phyloP scores from a whole-genome alignment of 1,284 basidiomycete genomes.

The Puccinia novopanici region DNA sequence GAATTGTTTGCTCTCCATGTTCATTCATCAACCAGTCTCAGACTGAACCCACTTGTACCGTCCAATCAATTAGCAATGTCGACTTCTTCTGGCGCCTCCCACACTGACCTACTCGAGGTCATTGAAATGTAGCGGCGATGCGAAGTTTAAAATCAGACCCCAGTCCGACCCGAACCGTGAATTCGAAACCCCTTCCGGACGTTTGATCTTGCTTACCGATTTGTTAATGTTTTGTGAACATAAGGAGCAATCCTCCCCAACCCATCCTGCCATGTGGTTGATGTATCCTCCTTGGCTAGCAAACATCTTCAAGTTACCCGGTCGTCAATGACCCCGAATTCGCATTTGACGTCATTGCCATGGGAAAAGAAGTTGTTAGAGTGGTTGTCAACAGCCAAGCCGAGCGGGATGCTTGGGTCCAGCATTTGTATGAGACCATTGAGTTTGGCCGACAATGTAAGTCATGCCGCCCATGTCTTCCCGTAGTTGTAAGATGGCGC shows the following conservation, averaged over 20 bases:
- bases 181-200: slow-evolving; percentile 57
- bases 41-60: neutral
- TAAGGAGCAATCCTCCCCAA: slow-evolving; percentile 14
- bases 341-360: slow-evolving; percentile 74
- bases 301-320: slow-evolving; percentile 70
- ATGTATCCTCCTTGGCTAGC: slow-evolving; percentile 93
- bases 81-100: slow-evolving; percentile 44
- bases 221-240: slow-evolving; percentile 59
- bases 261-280: slow-evolving; percentile 77
- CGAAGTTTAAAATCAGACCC: slow-evolving; percentile 17
- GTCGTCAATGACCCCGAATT: slow-evolving; percentile 58
- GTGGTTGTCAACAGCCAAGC: slow-evolving; percentile 63
- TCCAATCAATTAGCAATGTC: neutral
- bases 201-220: slow-evolving; percentile 62
- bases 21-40: neutral
- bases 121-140: slow-evolving; percentile 12
- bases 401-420: slow-evolving; percentile 36
- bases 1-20: neutral
- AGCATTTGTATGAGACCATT: slow-evolving; percentile 32
- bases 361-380: slow-evolving; percentile 82
- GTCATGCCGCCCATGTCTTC: neutral
- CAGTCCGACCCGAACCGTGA: slow-evolving; percentile 18
- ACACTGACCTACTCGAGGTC: slow-evolving; percentile 27
- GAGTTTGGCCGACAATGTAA: slow-evolving; percentile 27
- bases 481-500: neutral